A percentile compares a stretch with the other conserved stretches of the same genome.
phyloP scores from a whole-genome alignment of 805 yeast genomes.

The Metschnikowia amazonensis region DNA sequence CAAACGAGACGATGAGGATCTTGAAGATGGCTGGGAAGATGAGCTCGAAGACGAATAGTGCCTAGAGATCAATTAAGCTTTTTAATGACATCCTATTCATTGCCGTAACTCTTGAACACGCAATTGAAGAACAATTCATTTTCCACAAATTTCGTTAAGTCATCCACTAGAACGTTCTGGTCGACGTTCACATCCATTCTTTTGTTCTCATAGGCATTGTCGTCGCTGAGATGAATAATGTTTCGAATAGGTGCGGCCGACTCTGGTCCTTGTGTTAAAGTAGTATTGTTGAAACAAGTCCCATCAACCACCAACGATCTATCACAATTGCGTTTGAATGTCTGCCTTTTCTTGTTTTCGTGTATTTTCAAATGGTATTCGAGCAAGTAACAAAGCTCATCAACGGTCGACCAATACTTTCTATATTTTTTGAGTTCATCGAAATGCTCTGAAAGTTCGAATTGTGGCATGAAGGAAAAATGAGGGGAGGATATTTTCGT shows the following conservation, averaged over 20 bases:
- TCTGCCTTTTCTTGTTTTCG: constrained; percentile 16
- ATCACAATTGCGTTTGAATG: not conserved
- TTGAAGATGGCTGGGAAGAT: constrained; percentile 50
- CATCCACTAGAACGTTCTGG: constrained; percentile 1
- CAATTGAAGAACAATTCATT: constrained; percentile 6
- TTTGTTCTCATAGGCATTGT: not conserved
- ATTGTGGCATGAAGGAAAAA: constrained; percentile 1
- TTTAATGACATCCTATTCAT: constrained; percentile 10
- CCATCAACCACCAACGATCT: constrained; percentile 1
- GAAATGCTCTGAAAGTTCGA: constrained; percentile 20
- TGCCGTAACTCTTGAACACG: not conserved
- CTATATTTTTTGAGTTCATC: constrained; percentile 20
- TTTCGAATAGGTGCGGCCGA: constrained; percentile 9
- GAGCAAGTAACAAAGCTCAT: constrained; percentile 24
- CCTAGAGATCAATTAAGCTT: constrained; percentile 3
- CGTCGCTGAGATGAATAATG: constrained; percentile 8
- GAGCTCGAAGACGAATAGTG: constrained; percentile 40
- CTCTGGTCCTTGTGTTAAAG: not conserved
- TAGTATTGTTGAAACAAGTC: not conserved
- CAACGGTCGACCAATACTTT: constrained; percentile 27
- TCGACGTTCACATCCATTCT: not conserved
- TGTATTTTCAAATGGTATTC: constrained; percentile 11
- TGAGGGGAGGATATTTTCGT: not conserved
- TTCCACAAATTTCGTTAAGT: constrained; percentile 3
- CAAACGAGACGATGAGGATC: constrained; percentile 21